These are phyloP conservation scores for Euclidium syriacum DNA, from an alignment of 345 rosid genomes.

Conservation along the genomic window DNA sequence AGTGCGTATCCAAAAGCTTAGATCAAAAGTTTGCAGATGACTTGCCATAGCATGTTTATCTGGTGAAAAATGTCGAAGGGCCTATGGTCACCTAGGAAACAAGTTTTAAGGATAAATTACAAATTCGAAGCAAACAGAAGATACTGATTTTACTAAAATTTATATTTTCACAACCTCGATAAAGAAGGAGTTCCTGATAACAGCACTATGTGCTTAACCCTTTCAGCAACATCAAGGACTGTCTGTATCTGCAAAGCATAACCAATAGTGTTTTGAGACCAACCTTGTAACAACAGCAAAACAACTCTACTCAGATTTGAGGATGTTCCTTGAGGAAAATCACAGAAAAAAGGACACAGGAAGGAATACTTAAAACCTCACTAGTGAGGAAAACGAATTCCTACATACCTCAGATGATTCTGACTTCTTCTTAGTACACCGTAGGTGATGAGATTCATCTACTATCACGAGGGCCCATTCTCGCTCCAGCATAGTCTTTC, in stretches of 20 bases:
- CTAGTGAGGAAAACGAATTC: neutral
- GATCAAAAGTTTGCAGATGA: conserved; percentile 26
- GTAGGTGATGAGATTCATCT: conserved; percentile 93
- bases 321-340: conserved; percentile 1
- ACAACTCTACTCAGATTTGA: neutral
- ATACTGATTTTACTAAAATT: conserved; percentile 12
- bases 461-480: conserved; percentile 86
- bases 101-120: neutral
- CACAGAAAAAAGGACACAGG: neutral
- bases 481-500: conserved; percentile 60
- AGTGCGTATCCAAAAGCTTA: conserved; percentile 14
- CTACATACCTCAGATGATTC: conserved; percentile 74
- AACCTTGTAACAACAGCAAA: conserved; percentile 2
- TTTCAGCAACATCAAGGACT: conserved; percentile 76
- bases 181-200: conserved; percentile 97
- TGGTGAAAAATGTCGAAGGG: conserved; percentile 97
- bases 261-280: conserved; percentile 8
- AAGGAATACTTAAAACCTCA: neutral
- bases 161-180: conserved; percentile 67
- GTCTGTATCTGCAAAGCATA: conserved; percentile 51
- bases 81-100: conserved; percentile 64
- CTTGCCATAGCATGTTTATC: conserved; percentile 90
- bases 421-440: conserved; percentile 63
- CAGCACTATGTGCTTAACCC: conserved; percentile 66
- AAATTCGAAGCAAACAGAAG: conserved; percentile 11